A percentile compares a stretch with the other conserved stretches of the same genome.
Conservation (phyloP, 2,329 filamentous ascomycete species). For the Fusarium kyushuense region DNA sequence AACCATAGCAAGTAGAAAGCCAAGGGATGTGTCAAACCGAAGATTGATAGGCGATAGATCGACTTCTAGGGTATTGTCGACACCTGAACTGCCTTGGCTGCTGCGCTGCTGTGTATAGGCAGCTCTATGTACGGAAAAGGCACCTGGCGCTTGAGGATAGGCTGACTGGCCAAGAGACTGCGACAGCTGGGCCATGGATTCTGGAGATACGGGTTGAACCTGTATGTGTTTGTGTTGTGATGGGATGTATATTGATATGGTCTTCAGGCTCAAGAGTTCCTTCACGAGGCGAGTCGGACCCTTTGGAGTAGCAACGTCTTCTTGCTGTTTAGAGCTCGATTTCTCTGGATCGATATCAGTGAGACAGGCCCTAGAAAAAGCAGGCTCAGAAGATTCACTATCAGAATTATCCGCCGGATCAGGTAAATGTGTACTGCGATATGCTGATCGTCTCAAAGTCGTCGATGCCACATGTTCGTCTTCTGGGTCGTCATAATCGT, state of each 20-base stretch:
- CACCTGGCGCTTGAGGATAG: constrained; percentile 68
- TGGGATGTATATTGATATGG: constrained; percentile 67
- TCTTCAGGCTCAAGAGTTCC: constrained; percentile 63
- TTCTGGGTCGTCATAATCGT: constrained; percentile 49
- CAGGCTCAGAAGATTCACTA: constrained; percentile 48
- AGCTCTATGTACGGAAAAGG: constrained; percentile 65
- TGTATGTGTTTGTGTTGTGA: constrained; percentile 61
- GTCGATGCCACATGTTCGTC: constrained; percentile 22
- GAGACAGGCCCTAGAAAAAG: constrained; percentile 46
- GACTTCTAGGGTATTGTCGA: constrained; percentile 59
- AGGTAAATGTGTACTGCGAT: constrained; percentile 19
- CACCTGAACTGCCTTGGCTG: neutral
- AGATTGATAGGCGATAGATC: constrained; percentile 64
- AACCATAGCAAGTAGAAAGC: constrained; percentile 66
- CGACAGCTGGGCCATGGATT: constrained; percentile 47
- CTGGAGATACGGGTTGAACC: constrained; percentile 49
- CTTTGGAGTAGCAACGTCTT: constrained; percentile 63
- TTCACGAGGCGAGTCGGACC: constrained; percentile 67
- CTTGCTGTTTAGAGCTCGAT: constrained; percentile 43
- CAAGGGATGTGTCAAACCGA: constrained; percentile 68
- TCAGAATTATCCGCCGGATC: constrained; percentile 31
- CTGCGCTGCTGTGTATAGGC: constrained; percentile 21
- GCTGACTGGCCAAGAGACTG: constrained; percentile 55
- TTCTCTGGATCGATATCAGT: constrained; percentile 31
- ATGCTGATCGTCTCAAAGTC: constrained; percentile 13